phyloP scores from a whole-genome alignment of 75 land plant species.

The Sequoia sempervirens region DNA sequence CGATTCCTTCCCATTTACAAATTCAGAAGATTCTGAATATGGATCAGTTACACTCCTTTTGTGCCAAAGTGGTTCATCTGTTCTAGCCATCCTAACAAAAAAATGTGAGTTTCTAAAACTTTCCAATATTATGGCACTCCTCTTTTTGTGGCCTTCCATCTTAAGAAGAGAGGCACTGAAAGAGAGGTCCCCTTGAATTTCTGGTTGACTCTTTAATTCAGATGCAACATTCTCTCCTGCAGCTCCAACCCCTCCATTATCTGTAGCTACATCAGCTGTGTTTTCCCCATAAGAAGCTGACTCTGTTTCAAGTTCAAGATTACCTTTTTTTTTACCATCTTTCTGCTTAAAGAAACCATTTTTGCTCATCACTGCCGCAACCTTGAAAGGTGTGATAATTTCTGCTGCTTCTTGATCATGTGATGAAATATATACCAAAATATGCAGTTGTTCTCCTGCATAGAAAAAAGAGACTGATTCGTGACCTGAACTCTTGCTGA shows the following conservation, averaged over 20 bases:
- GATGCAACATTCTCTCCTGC: constrained; percentile 26
- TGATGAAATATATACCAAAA: constrained; percentile 73
- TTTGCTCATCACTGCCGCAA: constrained; percentile 84
- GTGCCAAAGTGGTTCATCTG: constrained; percentile 59
- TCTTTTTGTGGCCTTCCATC: constrained; percentile 69
- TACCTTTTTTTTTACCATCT: constrained; percentile 13
- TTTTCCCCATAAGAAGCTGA: constrained; percentile 2
- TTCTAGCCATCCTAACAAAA: constrained; percentile 67
- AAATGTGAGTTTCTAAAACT: constrained; percentile 82
- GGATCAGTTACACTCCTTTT: constrained; percentile 22
- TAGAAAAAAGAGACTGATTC: background rate
- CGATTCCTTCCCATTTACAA: constrained; percentile 7
- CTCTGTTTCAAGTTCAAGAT: constrained; percentile 4
- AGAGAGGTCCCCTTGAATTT: constrained; percentile 29
- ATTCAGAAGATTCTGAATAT: constrained; percentile 14
- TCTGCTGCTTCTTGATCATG: constrained; percentile 55
- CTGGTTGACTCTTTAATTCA: background rate
- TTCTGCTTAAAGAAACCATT: constrained; percentile 26
- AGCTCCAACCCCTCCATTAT: constrained; percentile 15
- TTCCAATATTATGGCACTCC: constrained; percentile 59
- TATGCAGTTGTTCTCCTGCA: constrained; percentile 85
- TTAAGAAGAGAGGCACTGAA: constrained; percentile 43
- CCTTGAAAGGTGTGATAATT: constrained; percentile 85
- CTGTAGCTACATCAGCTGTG: background rate
- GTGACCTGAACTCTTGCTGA: background rate